phyloP scores from a whole-genome alignment of 768 basidiomycete genomes.

The Lactifluus pinguis region DNA sequence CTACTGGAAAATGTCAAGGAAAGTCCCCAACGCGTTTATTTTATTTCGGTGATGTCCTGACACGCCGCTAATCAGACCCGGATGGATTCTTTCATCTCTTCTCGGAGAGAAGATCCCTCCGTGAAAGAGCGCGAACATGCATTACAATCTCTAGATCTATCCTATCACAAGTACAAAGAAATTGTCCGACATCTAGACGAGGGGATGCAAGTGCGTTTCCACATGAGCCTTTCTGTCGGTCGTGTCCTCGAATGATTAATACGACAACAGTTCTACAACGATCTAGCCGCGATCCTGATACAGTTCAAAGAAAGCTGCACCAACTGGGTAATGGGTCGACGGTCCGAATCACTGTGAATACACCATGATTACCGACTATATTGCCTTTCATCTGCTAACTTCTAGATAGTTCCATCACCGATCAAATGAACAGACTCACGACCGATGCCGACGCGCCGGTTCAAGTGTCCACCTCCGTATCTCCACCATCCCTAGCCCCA shows the following conservation, averaged over 20 bases:
- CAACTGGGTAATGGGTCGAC: conserved; percentile 62
- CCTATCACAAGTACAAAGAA: conserved; percentile 83
- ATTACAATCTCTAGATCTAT: conserved; percentile 72
- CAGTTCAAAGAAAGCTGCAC: conserved; percentile 71
- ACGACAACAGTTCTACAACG: conserved; percentile 75
- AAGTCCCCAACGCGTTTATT: conserved; percentile 12
- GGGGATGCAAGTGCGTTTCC: conserved; percentile 59
- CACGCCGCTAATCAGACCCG: conserved; percentile 33
- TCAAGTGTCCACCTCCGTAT: not conserved
- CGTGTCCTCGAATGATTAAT: not conserved
- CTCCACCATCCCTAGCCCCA: conserved; percentile 2
- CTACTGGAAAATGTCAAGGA: conserved; percentile 66
- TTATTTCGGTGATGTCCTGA: not conserved
- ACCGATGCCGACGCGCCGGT: conserved; percentile 20
- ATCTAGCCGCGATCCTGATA: conserved; percentile 60
- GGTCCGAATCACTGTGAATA: conserved; percentile 63
- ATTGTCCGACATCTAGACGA: conserved; percentile 80
- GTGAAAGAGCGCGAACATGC: conserved; percentile 76
- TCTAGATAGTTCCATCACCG: conserved; percentile 33
- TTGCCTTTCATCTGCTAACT: not conserved
- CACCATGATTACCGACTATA: not conserved
- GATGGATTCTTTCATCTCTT: conserved; percentile 69
- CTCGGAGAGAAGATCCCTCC: conserved; percentile 66
- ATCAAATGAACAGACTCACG: conserved; percentile 31
- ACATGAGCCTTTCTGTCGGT: not conserved